Evolutionary conservation across 495 filamentous ascomycete genomes (phyloP), one percentile per base, ranked within the genome.

Genomic region (Penicillium verhagenii): DNA sequence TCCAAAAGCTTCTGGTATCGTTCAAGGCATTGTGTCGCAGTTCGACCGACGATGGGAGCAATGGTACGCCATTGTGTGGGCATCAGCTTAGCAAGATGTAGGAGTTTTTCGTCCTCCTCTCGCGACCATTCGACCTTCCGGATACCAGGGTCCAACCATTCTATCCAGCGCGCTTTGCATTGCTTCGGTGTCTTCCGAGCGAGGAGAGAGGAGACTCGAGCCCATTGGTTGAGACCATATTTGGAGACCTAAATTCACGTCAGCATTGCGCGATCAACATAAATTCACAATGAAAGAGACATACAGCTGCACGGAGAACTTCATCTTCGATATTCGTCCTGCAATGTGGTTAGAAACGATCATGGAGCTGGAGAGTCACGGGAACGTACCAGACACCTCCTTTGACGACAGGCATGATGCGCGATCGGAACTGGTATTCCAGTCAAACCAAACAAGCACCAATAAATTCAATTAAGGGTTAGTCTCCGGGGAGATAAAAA

Each of bases 21-120:
- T 72, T 97, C 94, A 57, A 98, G 76, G 69, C 95, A 98, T 72
- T 97, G 93, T 52, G 92, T 96, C 16, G 94, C 95, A 26, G 94
- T 97, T 47, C 94, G 82, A 52, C 95, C 94, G 53, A 98, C 94
- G 56, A 97, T 93, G 53, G 93, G 92, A 47, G 94, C 94, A 70
- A 97, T 96, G 31, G 94, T 97, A 61, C 95, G 87, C 94, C 94
- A 98, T 80, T 98, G 94, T 28, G 94, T 97, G 26, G 94, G 94
- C 90, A 97, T 96, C 79, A 98, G 78, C 80, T 97, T 97, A 39
- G 94, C 95, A 58, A 97, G 76, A 68, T 96, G 93, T 62, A 98
- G 73, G 47, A 98, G 79, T 77, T 94, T 97, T 77, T 97, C 95
- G 70, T 97, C 95, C 74, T 98, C 94, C 77, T 98, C 95, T 68